Percentiles rank a stretch among this genome's conserved stretches.
These are phyloP conservation scores for Exutisphaerella laricina DNA, from an alignment of 2,329 filamentous ascomycete species.

Conservation along the genomic window DNA sequence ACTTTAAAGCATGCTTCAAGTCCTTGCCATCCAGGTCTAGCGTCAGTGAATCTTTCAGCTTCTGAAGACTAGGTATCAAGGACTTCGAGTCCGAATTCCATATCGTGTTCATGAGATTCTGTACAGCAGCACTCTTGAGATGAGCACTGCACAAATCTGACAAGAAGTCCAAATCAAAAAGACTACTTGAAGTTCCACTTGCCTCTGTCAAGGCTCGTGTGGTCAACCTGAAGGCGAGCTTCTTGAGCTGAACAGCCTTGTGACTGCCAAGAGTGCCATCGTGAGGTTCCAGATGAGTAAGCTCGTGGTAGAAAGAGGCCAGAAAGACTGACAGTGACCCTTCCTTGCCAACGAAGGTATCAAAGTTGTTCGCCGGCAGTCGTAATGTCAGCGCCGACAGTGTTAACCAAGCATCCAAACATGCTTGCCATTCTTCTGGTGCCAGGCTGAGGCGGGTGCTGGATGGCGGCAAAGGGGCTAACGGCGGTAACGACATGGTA, in stretches of 20 bases:
- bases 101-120: slow-evolving; percentile 44
- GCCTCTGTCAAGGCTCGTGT: slow-evolving; percentile 17
- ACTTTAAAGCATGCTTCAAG: slow-evolving; percentile 4
- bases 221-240: slow-evolving; percentile 59
- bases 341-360: slow-evolving; percentile 46
- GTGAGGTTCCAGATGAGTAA: slow-evolving; percentile 28
- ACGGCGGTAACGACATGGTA: slow-evolving; percentile 59
- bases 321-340: slow-evolving; percentile 60
- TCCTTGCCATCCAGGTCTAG: slow-evolving; percentile 54
- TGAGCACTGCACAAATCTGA: slow-evolving; percentile 63
- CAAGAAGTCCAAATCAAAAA: slow-evolving; percentile 64
- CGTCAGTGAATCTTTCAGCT: slow-evolving; percentile 58
- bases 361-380: slow-evolving; percentile 53
- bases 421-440: slow-evolving; percentile 68
- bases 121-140: slow-evolving; percentile 55
- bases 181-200: slow-evolving; percentile 33
- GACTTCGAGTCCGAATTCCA: slow-evolving; percentile 48
- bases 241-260: slow-evolving; percentile 52
- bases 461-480: slow-evolving; percentile 71
- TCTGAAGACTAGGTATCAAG: slow-evolving; percentile 53
- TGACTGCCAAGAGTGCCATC: slow-evolving; percentile 23
- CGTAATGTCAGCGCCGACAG: slow-evolving; percentile 62
- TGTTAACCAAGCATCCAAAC: slow-evolving; percentile 69
- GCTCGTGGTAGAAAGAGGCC: slow-evolving; percentile 58
- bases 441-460: slow-evolving; percentile 61